Percentiles rank a stretch among this genome's conserved stretches.
Evolutionary conservation across 192 early-diverging fungal genomes (phyloP).

Genomic region (Coemansia sp.): DNA sequence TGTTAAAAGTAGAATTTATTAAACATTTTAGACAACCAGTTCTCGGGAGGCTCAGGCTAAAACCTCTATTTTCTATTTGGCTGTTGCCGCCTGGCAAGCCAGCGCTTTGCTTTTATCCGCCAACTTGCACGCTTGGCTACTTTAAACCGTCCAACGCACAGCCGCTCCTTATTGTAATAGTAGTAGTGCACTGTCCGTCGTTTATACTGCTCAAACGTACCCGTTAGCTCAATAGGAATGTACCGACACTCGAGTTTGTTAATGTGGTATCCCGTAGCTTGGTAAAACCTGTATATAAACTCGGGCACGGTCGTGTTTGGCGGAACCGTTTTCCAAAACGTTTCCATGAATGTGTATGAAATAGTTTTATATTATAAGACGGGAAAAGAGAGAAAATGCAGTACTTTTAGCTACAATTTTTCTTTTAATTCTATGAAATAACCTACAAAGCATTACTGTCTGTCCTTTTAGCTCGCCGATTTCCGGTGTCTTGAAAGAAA

Average conservation of each 20-base stretch:
- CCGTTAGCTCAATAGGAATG: not conserved
- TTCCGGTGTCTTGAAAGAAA: too few species aligned
- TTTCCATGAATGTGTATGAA: not conserved
- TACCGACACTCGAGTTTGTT: not conserved
- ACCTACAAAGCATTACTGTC: too few species aligned
- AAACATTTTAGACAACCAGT: too few species aligned
- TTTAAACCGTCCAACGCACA: not conserved
- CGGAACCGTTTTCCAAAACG: not conserved
- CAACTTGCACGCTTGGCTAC: not conserved
- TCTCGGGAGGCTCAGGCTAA: too few species aligned
- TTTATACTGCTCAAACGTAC: slow-evolving; percentile 1
- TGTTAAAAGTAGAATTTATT: too few species aligned
- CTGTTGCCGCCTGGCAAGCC: not conserved
- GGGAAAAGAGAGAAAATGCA: not conserved
- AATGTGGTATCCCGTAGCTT: not conserved
- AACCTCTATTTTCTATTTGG: not conserved
- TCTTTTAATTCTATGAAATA: not conserved
- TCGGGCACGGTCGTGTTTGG: not conserved
- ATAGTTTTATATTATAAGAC: not conserved
- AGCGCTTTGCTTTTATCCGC: not conserved
- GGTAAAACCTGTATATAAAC: not conserved
- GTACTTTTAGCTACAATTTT: not conserved
- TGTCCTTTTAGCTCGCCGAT: too few species aligned
- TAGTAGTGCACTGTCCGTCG: not conserved
- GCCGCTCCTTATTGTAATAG: not conserved